A percentile compares a stretch with the other conserved stretches of the same genome.
phyloP scores from a whole-genome alignment of 495 filamentous ascomycete species.

The Neurospora sublineolata region DNA sequence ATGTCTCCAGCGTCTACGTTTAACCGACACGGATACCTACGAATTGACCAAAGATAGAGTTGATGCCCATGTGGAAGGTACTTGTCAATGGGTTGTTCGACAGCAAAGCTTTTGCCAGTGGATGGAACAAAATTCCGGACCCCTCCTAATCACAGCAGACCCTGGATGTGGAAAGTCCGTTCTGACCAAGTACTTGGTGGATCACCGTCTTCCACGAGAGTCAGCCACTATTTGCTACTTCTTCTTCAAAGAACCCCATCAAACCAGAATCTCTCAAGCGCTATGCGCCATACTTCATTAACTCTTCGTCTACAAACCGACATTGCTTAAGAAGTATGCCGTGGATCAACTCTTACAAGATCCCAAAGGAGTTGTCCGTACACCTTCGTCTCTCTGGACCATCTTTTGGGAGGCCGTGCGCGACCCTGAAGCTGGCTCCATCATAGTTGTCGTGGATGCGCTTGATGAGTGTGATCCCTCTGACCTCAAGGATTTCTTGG shows the following conservation, averaged over 20 bases:
- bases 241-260: constrained; percentile 48
- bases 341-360: constrained; percentile 14
- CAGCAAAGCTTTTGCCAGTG: constrained; percentile 26
- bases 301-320: constrained; percentile 24
- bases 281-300: constrained; percentile 39
- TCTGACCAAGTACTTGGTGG: constrained; percentile 32
- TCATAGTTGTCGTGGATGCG: constrained; percentile 41
- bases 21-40: not conserved
- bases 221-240: constrained; percentile 35
- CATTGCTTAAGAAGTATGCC: constrained; percentile 21
- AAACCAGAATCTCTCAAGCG: constrained; percentile 28
- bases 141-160: constrained; percentile 41
- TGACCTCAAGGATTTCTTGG: not conserved
- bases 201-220: constrained; percentile 19
- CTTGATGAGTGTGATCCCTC: constrained; percentile 28
- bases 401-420: constrained; percentile 23
- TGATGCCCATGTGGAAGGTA: constrained; percentile 10
- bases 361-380: constrained; percentile 14
- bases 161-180: constrained; percentile 49
- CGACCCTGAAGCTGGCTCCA: constrained; percentile 29
- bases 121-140: constrained; percentile 11
- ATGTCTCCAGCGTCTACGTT: not conserved
- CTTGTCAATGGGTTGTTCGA: constrained; percentile 32
- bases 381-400: constrained; percentile 30
- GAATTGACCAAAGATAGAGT: not conserved